Conservation (phyloP, 805 yeast genomes). For the Candida tibetensis region DNA sequence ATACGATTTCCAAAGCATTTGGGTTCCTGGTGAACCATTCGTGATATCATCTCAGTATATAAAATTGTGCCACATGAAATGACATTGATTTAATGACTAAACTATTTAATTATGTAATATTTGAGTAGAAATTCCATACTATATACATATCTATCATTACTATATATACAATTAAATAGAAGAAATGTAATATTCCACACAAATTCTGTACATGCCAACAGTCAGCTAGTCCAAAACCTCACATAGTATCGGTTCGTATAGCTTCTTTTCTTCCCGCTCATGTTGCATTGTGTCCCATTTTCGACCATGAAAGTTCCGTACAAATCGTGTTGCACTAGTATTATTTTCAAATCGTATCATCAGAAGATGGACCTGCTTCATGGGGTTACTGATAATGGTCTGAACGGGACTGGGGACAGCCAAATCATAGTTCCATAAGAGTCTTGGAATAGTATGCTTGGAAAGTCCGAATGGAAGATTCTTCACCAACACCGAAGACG, state of each 20-base stretch:
- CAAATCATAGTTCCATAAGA: conserved; percentile 52
- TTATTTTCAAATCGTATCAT: conserved; percentile 45
- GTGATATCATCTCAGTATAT: too few relatives aligned
- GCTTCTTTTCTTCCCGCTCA: conserved; percentile 21
- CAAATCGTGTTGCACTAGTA: conserved; percentile 50
- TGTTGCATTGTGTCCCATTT: conserved; percentile 31
- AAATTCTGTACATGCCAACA: background rate
- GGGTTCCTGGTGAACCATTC: too few relatives aligned
- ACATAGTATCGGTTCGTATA: conserved; percentile 38
- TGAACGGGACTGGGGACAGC: conserved; percentile 20
- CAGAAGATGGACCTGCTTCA: conserved; percentile 23
- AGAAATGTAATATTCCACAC: too few relatives aligned
- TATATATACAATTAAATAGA: background rate
- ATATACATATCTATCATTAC: background rate
- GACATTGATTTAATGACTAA: too few relatives aligned
- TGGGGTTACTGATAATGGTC: conserved; percentile 24
- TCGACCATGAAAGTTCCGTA: conserved; percentile 52
- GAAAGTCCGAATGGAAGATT: conserved; percentile 48
- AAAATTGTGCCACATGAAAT: too few relatives aligned
- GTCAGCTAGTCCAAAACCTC: conserved; percentile 27
- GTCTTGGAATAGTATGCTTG: conserved; percentile 31
- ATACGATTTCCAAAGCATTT: too few relatives aligned
- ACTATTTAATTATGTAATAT: too few relatives aligned
- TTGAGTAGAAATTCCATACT: too few relatives aligned
- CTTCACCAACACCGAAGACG: conserved; percentile 35